Evolutionary conservation across 2,329 filamentous ascomycete genomes (phyloP).

Genomic region (Trichophyton mentagrophytes): DNA sequence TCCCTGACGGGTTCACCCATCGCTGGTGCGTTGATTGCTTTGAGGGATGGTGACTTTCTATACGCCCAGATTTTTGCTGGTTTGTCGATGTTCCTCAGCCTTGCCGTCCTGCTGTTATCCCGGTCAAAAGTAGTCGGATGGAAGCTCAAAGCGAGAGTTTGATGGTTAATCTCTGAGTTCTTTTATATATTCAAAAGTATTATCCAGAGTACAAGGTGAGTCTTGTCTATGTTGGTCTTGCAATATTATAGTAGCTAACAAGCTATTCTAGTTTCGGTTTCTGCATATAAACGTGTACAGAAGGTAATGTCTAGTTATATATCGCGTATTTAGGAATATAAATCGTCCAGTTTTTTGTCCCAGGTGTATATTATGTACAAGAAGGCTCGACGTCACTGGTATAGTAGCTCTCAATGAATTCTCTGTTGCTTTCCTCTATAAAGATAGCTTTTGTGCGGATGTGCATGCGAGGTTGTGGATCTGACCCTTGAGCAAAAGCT

Average conservation of each 20-base stretch:
- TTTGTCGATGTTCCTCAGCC: slow-evolving; percentile 32
- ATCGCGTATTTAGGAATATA: neutral
- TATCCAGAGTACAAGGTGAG: neutral
- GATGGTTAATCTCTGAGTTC: slow-evolving; percentile 1
- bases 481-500: too few species aligned
- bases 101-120: slow-evolving; percentile 30
- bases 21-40: slow-evolving; percentile 40
- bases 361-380: too few species aligned
- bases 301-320: neutral
- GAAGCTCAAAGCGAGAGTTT: slow-evolving; percentile 24
- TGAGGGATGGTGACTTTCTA: slow-evolving; percentile 34
- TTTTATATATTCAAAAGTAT: neutral
- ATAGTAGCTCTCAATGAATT: too few species aligned
- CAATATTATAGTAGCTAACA: neutral
- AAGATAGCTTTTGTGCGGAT: too few species aligned
- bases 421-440: too few species aligned
- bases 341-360: too few species aligned
- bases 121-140: slow-evolving; percentile 29
- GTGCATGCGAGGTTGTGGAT: too few species aligned
- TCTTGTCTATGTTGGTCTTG: neutral
- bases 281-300: neutral
- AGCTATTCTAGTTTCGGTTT: neutral
- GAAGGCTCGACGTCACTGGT: too few species aligned
- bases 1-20: slow-evolving; percentile 44
- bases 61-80: slow-evolving; percentile 43